A percentile compares a stretch with the other conserved stretches of the same genome.
phyloP scores from a whole-genome alignment of 768 basidiomycete species.

The Kwoniella europaea region DNA sequence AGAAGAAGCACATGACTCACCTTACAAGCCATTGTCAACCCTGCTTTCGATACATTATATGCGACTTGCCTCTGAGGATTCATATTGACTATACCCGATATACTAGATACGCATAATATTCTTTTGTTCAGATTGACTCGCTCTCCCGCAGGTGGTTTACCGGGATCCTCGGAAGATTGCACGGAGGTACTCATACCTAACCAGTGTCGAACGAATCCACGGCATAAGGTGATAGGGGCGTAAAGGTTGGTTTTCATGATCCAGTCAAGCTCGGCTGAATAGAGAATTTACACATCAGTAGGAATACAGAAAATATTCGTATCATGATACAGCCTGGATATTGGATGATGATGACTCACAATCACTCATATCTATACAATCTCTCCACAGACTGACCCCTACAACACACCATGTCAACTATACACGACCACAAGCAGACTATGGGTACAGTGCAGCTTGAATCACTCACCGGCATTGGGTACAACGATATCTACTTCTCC shows the following conservation, averaged over 20 bases:
- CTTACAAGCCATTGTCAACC: constrained; percentile 52
- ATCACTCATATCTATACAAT: constrained; percentile 46
- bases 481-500: constrained; percentile 56
- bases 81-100: constrained; percentile 56
- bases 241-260: constrained; percentile 54
- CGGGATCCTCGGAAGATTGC: background rate
- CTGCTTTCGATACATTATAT: constrained; percentile 38
- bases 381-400: constrained; percentile 49
- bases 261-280: constrained; percentile 1
- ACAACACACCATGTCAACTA: background rate
- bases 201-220: constrained; percentile 52
- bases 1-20: constrained; percentile 26
- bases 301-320: background rate
- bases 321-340: too few relatives aligned
- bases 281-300: background rate
- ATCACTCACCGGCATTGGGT: constrained; percentile 52
- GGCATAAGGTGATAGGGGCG: constrained; percentile 53
- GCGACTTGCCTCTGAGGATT: constrained; percentile 54
- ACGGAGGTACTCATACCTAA: constrained; percentile 36
- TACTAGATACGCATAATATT: constrained; percentile 54
- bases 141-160: constrained; percentile 10
- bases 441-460: background rate
- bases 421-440: background rate
- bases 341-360: constrained; percentile 21
- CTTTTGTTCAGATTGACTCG: constrained; percentile 45